Evolutionary conservation across 2,329 filamentous ascomycete species (phyloP).

Genomic region (Paecilomyces variotii): DNA sequence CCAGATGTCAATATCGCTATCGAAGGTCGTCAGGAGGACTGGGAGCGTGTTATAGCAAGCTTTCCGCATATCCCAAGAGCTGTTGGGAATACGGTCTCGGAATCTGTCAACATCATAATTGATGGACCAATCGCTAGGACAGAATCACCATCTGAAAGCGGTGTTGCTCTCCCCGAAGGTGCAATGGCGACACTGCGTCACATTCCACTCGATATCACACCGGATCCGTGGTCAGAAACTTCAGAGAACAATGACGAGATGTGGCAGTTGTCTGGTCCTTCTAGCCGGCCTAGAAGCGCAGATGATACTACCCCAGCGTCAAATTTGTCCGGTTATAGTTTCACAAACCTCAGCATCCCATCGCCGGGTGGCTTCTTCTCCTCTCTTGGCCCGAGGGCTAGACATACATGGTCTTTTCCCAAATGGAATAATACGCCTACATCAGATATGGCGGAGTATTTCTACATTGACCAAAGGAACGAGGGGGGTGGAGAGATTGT

Average conservation of each 20-base stretch:
- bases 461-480: conserved; percentile 79
- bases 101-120: not conserved
- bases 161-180: conserved; percentile 67
- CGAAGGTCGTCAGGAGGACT: conserved; percentile 44
- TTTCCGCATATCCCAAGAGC: conserved; percentile 32
- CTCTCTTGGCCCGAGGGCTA: conserved; percentile 64
- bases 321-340: conserved; percentile 56
- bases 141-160: conserved; percentile 34
- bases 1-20: conserved; percentile 31
- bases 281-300: conserved; percentile 39
- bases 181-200: conserved; percentile 75
- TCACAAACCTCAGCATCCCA: conserved; percentile 78
- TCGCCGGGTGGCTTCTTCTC: conserved; percentile 91
- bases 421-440: conserved; percentile 57
- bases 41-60: conserved; percentile 44
- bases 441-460: conserved; percentile 84
- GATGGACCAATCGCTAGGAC: conserved; percentile 1
- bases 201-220: conserved; percentile 49
- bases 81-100: not conserved
- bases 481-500: conserved; percentile 43
- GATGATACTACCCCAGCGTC: conserved; percentile 42
- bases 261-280: conserved; percentile 49
- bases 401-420: conserved; percentile 72
- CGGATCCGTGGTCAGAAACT: conserved; percentile 30
- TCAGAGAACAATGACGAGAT: conserved; percentile 53